phyloP scores from a whole-genome alignment of 176 grass and related monocot species.

The Musa schizocarpa region DNA sequence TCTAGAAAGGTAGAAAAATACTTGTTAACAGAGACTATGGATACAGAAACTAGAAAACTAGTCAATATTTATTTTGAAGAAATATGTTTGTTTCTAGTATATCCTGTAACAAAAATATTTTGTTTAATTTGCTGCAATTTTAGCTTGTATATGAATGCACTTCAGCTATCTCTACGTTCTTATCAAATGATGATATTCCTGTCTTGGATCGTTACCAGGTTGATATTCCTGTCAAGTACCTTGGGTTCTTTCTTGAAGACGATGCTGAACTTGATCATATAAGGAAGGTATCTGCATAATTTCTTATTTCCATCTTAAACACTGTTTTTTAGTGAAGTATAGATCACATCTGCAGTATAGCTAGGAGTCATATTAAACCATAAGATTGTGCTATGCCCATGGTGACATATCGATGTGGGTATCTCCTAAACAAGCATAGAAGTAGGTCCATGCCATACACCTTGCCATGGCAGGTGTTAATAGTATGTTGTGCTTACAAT shows the following conservation, averaged over 20 bases:
- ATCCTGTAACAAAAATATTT: no score
- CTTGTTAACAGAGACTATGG: background rate
- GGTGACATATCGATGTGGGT: background rate
- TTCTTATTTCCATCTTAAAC: background rate
- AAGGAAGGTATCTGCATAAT: constrained; percentile 46
- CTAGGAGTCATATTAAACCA: no score
- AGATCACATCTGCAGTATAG: background rate
- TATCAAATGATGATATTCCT: background rate
- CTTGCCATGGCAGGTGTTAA: no score
- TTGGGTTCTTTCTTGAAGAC: constrained; percentile 95
- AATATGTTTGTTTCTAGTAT: no score
- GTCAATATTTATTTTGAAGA: no score
- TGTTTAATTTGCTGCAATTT: no score
- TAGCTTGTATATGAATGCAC: no score
- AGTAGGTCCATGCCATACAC: no score
- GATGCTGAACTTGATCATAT: constrained; percentile 62
- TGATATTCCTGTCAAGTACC: constrained; percentile 81
- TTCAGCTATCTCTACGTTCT: no score
- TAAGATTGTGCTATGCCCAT: no score
- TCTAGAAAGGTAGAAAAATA: background rate
- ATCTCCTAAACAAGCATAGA: background rate
- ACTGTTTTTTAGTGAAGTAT: background rate
- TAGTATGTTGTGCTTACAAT: no score
- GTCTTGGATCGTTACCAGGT: constrained; percentile 37
- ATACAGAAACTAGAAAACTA: no score